Conservation (phyloP, 73 alveolate species). For the Paramecium tetraurelia region DNA sequence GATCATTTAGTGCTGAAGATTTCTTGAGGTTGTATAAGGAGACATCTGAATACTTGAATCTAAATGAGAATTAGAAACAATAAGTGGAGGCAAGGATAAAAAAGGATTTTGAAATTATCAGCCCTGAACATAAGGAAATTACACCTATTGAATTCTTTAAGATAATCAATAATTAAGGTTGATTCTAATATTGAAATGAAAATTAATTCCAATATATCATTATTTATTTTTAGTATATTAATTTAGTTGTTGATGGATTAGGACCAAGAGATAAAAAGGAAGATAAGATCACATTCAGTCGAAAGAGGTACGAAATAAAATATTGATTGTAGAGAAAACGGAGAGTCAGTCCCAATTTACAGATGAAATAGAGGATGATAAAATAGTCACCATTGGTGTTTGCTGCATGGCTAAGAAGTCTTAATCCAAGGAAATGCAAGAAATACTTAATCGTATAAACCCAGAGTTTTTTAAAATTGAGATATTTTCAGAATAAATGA, state of each 20-base stretch:
- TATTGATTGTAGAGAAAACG: not conserved
- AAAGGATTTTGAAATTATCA: constrained; percentile 40
- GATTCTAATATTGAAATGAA: not conserved
- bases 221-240: not conserved
- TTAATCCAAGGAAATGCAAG: constrained; percentile 80
- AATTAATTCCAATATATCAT: not conserved
- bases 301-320: not conserved
- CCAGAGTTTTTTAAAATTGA: constrained; percentile 74
- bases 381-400: constrained; percentile 69
- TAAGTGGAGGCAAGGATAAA: constrained; percentile 27
- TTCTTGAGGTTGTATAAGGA: not conserved
- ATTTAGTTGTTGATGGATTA: not conserved
- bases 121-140: constrained; percentile 41
- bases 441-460: constrained; percentile 71
- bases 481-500: constrained; percentile 79
- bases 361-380: constrained; percentile 33
- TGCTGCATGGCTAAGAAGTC: constrained; percentile 91
- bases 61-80: not conserved
- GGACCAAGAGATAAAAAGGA: not conserved
- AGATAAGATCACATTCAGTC: not conserved
- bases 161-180: constrained; percentile 15
- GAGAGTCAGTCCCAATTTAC: not conserved
- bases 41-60: not conserved
- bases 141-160: constrained; percentile 39
- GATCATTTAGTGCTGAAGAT: constrained; percentile 45